Evolutionary conservation across 2,329 filamentous ascomycete species (phyloP), one percentile per base, ranked within the genome.

Genomic region (Epichloe festucae): DNA sequence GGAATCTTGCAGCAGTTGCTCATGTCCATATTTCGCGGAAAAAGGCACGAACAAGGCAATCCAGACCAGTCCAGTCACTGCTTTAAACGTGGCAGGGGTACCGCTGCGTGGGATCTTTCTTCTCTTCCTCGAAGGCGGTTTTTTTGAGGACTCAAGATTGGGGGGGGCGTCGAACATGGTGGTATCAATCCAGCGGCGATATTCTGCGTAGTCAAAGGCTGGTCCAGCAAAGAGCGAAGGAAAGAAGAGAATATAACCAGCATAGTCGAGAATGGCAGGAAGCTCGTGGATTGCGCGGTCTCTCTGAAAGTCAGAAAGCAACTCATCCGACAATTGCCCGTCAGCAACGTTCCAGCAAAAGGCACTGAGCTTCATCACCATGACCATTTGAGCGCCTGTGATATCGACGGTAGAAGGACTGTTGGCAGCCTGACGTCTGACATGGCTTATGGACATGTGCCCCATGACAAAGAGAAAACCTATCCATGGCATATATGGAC

Each of bases 321-420:
- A 81, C 43, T 84, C 77, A 17, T 85, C 81, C 3, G 88, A 82
- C 19, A 95, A 75, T 53, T 84, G 82, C 19, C 93, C 94, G 66
- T 98, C 93, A 61, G 93, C 89, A 8, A 97, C 84, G 64, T 97
- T 97, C 93, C 93, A 98, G 71, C 89, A 95, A 64, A 98, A 98
- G 5, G 91, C 87, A 21, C 84, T 89, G 38, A 98, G 80, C 69
- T 98, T 98, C 89, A 98, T 98, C 56, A 97, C 84, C 59, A 97
- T 71, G 36, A 98, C 93, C 93, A 98, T 98, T 68, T 98, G 93
- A 1, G 91, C 89, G 41, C 86, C 90, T 0, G 91, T 96, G 59
- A 98, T 90, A 65, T 98, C 93, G 53, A 95, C 75, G 2, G 72
- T 69, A 40, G 78, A 75, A 0, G 87, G 79, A 55, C 81, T 76